phyloP scores from a whole-genome alignment of 164 flowering plant genomes.

The Saururus chinensis region DNA sequence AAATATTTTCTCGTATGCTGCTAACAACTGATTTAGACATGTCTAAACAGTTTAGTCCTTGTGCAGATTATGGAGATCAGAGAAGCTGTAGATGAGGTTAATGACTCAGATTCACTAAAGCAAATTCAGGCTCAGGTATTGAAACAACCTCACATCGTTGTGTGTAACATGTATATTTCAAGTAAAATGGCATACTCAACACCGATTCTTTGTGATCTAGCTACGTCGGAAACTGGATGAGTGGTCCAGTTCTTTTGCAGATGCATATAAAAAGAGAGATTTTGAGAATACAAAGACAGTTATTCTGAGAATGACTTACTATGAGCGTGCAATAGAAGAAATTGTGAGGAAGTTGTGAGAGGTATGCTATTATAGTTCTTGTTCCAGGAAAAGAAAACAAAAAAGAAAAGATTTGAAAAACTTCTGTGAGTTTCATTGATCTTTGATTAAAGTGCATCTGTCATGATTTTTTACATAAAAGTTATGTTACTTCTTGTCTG shows the following conservation, averaged over 20 bases:
- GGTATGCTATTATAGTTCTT: background rate
- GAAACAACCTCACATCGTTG: background rate
- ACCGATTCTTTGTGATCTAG: slow-evolving; percentile 20
- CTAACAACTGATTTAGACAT: background rate
- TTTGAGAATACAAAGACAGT: slow-evolving; percentile 51
- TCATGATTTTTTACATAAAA: too few species aligned
- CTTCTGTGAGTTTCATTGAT: too few species aligned
- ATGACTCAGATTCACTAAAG: slow-evolving; percentile 36
- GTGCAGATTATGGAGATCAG: slow-evolving; percentile 79
- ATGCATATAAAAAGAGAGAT: slow-evolving; percentile 36
- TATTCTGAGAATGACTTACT: slow-evolving; percentile 78
- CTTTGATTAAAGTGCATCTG: background rate
- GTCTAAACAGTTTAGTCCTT: background rate
- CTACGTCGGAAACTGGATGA: slow-evolving; percentile 38
- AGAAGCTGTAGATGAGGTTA: slow-evolving; percentile 85
- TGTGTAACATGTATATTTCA: background rate
- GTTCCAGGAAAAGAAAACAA: background rate
- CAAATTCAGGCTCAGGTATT: slow-evolving; percentile 56
- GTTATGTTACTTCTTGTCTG: too few species aligned
- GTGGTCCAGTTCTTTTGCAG: slow-evolving; percentile 47
- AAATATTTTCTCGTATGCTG: background rate
- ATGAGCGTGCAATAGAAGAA: slow-evolving; percentile 63
- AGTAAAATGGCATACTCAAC: background rate
- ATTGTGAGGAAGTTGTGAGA: slow-evolving; percentile 56
- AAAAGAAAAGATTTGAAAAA: too few species aligned